These are phyloP conservation scores for Mycogone perniciosa DNA, from an alignment of 2,329 filamentous ascomycete genomes.

Conservation along the genomic window DNA sequence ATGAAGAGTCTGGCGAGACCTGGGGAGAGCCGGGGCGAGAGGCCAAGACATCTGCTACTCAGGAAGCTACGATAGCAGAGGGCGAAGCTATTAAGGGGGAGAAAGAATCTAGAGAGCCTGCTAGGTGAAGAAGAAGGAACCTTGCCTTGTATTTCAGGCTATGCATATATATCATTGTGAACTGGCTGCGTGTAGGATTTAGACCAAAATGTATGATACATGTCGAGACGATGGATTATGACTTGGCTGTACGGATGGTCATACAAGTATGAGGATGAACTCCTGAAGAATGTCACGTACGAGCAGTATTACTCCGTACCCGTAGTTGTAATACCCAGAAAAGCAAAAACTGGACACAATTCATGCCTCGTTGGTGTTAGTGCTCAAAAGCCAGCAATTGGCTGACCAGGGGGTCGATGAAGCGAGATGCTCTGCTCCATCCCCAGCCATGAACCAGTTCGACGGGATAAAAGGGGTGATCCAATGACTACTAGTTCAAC, in stretches of 20 bases:
- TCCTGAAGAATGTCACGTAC: too few relatives aligned
- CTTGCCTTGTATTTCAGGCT: not conserved
- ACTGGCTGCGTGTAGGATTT: not conserved
- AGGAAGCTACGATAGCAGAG: slow-evolving; percentile 14
- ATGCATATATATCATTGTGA: not conserved
- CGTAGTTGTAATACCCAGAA: not conserved
- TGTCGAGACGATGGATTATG: not conserved
- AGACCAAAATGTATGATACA: not conserved
- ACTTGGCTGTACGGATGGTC: too few relatives aligned
- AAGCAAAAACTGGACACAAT: not conserved
- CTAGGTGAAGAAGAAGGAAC: slow-evolving; percentile 11
- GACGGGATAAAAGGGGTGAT: too few relatives aligned
- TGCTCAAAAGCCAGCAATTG: too few relatives aligned
- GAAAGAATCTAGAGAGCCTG: slow-evolving; percentile 13
- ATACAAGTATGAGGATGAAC: too few relatives aligned
- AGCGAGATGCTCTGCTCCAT: too few relatives aligned
- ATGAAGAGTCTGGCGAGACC: slow-evolving; percentile 17
- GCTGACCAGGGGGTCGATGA: too few relatives aligned
- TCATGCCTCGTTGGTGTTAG: too few relatives aligned
- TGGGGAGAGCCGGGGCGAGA: slow-evolving; percentile 20
- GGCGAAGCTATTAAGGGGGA: slow-evolving; percentile 17
- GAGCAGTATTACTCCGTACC: too few relatives aligned
- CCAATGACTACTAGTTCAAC: too few relatives aligned
- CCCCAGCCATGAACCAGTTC: too few relatives aligned
- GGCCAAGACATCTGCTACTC: slow-evolving; percentile 1